A percentile compares a stretch with the other conserved stretches of the same genome.
Conservation (phyloP, 2,329 filamentous ascomycete genomes). For the Ophiobolus disseminans region DNA sequence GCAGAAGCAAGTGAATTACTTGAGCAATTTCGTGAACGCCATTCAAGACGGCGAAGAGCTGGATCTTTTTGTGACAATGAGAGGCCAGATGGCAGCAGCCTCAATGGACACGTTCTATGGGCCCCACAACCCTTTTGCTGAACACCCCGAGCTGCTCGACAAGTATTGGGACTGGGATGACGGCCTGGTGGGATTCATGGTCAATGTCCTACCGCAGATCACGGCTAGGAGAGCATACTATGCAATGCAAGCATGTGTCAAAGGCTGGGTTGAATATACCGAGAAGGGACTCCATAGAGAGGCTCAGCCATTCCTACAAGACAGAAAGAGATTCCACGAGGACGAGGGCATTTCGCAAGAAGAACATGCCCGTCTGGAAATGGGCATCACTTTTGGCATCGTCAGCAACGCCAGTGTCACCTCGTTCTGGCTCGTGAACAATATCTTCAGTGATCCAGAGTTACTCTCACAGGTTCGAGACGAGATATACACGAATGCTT, state of each 20-base stretch:
- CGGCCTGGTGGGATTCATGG: conserved; percentile 39
- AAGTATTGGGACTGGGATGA: conserved; percentile 55
- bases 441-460: conserved; percentile 51
- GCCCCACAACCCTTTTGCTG: conserved; percentile 52
- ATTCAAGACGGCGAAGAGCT: conserved; percentile 35
- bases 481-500: conserved; percentile 45
- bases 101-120: conserved; percentile 54
- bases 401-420: conserved; percentile 54
- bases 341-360: conserved; percentile 17
- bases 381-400: conserved; percentile 42
- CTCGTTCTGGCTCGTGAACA: conserved; percentile 55
- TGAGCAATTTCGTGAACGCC: conserved; percentile 34
- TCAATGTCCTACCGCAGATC: conserved; percentile 45
- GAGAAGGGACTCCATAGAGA: conserved; percentile 28
- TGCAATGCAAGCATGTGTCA: conserved; percentile 41
- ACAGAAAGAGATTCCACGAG: conserved; percentile 31
- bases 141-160: conserved; percentile 44
- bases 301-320: conserved; percentile 30
- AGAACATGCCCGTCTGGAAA: conserved; percentile 33
- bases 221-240: conserved; percentile 49
- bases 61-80: conserved; percentile 49
- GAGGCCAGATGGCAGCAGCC: conserved; percentile 39
- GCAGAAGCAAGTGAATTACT: conserved; percentile 43
- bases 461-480: conserved; percentile 51
- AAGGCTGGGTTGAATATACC: conserved; percentile 37